Evolutionary conservation across 1,139 yeast genomes (phyloP).

Genomic region (Lodderomyces parapsilosis): DNA sequence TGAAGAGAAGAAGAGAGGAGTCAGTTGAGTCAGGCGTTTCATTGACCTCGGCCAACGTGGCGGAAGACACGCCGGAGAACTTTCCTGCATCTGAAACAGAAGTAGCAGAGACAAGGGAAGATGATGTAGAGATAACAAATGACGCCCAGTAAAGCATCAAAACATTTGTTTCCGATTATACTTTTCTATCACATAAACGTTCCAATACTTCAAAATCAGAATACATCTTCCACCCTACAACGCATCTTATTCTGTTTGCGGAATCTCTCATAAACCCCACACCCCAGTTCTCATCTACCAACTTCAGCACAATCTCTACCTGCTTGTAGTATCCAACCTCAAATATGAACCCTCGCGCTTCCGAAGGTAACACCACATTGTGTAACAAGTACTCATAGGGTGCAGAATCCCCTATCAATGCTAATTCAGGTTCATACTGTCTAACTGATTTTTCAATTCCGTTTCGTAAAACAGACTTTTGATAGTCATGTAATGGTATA

Average conservation of each 20-base stretch:
- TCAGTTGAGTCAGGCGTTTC: constrained; percentile 8
- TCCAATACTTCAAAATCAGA: constrained; percentile 10
- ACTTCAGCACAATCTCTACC: constrained; percentile 23
- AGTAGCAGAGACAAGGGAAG: constrained; percentile 1
- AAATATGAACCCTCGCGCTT: constrained; percentile 41
- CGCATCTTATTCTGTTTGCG: constrained; percentile 35
- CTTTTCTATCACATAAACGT: constrained; percentile 12
- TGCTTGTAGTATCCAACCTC: constrained; percentile 42
- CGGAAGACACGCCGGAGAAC: neutral
- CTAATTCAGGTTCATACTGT: constrained; percentile 70
- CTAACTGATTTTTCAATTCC: constrained; percentile 62
- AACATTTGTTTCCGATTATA: too few species aligned
- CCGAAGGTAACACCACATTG: constrained; percentile 34
- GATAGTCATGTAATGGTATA: constrained; percentile 52
- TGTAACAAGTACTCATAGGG: constrained; percentile 60
- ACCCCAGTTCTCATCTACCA: constrained; percentile 24
- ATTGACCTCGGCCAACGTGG: constrained; percentile 5
- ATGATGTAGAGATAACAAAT: too few species aligned
- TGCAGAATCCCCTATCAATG: constrained; percentile 73
- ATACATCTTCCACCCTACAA: constrained; percentile 33
- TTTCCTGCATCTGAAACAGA: constrained; percentile 1
- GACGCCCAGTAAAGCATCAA: too few species aligned
- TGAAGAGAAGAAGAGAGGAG: constrained; percentile 31
- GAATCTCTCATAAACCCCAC: constrained; percentile 28
- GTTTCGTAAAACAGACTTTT: constrained; percentile 23